Evolutionary conservation across 169 alveolate species (phyloP).

Genomic region (Cryptosporidium canis): DNA sequence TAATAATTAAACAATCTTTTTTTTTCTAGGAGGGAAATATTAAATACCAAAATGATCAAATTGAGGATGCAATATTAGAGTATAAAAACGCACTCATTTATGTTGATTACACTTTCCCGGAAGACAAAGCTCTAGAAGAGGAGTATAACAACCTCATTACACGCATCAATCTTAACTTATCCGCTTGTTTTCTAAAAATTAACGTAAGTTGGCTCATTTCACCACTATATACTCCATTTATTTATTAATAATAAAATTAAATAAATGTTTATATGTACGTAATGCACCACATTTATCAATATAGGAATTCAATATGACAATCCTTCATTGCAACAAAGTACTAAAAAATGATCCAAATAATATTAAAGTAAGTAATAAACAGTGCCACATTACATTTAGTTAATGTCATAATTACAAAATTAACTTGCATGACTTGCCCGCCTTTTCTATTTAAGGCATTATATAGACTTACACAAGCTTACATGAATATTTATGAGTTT

Average conservation of each 20-base stretch:
- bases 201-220: constrained; percentile 12
- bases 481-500: constrained; percentile 16
- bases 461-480: constrained; percentile 49
- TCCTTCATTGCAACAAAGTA: constrained; percentile 45
- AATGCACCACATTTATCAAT: not conserved
- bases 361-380: constrained; percentile 19
- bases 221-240: not conserved
- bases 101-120: constrained; percentile 67
- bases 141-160: constrained; percentile 34
- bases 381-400: not conserved
- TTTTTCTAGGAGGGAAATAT: constrained; percentile 45
- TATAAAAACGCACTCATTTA: constrained; percentile 65
- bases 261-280: not conserved
- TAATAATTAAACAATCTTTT: not conserved
- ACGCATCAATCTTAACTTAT: constrained; percentile 18
- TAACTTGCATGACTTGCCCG: not conserved
- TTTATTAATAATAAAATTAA: not conserved
- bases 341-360: constrained; percentile 38
- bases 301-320: constrained; percentile 37
- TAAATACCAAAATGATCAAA: not conserved
- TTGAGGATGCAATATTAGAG: constrained; percentile 53
- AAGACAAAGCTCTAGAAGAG: not conserved
- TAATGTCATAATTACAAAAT: not conserved
- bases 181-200: constrained; percentile 50
- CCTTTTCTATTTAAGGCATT: constrained; percentile 10